A percentile compares a stretch with the other conserved stretches of the same genome.
phyloP scores from a whole-genome alignment of 306 rosid genomes.

The Quillaja saponaria region DNA sequence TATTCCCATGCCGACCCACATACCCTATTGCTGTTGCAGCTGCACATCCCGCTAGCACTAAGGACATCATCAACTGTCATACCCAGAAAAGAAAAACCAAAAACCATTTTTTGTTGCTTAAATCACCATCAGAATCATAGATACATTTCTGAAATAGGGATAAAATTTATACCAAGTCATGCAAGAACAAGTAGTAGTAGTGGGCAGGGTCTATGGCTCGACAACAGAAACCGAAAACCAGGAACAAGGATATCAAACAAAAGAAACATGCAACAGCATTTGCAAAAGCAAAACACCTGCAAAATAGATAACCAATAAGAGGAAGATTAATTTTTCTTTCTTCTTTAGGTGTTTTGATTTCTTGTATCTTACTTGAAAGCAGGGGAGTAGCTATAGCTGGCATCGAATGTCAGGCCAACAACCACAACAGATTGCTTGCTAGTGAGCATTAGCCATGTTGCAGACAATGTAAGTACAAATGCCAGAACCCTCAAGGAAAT shows the following conservation, averaged over 20 bases:
- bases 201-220: conserved; percentile 28
- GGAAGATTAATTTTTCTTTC: not conserved
- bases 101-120: not conserved
- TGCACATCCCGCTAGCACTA: conserved; percentile 47
- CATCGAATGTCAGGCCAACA: conserved; percentile 40
- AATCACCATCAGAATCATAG: not conserved
- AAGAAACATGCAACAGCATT: conserved; percentile 49
- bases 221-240: conserved; percentile 26
- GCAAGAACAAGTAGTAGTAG: conserved; percentile 46
- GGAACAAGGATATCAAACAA: conserved; percentile 30
- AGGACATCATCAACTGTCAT: conserved; percentile 36
- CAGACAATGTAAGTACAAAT: conserved; percentile 34
- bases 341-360: not conserved
- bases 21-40: conserved; percentile 52
- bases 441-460: conserved; percentile 42
- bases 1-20: conserved; percentile 55
- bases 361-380: conserved; percentile 26
- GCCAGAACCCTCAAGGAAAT: conserved; percentile 37
- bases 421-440: conserved; percentile 37
- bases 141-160: not conserved
- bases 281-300: conserved; percentile 53
- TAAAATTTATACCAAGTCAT: conserved; percentile 47
- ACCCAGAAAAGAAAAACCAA: not conserved
- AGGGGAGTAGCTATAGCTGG: conserved; percentile 49
- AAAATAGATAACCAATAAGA: not conserved